Percentiles rank a stretch among this genome's conserved stretches.
Conservation (phyloP, 306 rosid species). For the Pyrus betulifolia region DNA sequence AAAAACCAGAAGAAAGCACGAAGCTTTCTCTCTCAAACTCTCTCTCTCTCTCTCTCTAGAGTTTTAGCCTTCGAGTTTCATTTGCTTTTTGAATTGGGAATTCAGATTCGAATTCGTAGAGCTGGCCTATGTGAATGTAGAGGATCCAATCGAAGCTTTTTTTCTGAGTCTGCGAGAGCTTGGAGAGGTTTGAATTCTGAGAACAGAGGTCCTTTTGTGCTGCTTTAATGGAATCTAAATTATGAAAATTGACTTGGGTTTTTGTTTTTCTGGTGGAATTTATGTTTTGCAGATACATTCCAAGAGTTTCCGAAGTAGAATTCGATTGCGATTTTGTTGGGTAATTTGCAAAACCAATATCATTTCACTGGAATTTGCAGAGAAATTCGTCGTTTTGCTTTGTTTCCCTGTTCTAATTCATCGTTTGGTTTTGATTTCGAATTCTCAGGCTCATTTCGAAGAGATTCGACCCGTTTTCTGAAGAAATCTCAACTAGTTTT, state of each 20-base stretch:
- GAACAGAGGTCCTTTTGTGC: conserved; percentile 13
- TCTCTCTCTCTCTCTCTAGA: conserved; percentile 12
- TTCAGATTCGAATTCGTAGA: conserved; percentile 14
- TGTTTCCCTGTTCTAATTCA: conserved; percentile 2
- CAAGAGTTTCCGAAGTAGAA: conserved; percentile 8
- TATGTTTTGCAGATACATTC: conserved; percentile 23
- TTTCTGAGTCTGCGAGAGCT: neutral
- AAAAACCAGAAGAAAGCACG: conserved; percentile 10
- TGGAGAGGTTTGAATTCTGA: conserved; percentile 24
- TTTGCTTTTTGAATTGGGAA: conserved; percentile 6
- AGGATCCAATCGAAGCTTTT: conserved; percentile 41
- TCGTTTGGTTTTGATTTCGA: neutral
- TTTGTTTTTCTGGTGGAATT: conserved; percentile 6
- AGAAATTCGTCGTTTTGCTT: conserved; percentile 14
- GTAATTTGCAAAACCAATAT: conserved; percentile 15
- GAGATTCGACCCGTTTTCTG: conserved; percentile 15
- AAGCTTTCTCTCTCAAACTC: conserved; percentile 7
- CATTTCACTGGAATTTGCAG: conserved; percentile 17
- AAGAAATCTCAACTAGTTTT: conserved; percentile 18
- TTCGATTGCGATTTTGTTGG: conserved; percentile 1
- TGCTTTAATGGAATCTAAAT: neutral
- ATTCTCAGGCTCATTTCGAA: conserved; percentile 35
- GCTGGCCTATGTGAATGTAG: conserved; percentile 27
- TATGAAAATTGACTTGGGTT: neutral
- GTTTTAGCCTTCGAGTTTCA: conserved; percentile 16